phyloP scores from a whole-genome alignment of 140 eudicot genomes.

The Stevia rebaudiana region DNA sequence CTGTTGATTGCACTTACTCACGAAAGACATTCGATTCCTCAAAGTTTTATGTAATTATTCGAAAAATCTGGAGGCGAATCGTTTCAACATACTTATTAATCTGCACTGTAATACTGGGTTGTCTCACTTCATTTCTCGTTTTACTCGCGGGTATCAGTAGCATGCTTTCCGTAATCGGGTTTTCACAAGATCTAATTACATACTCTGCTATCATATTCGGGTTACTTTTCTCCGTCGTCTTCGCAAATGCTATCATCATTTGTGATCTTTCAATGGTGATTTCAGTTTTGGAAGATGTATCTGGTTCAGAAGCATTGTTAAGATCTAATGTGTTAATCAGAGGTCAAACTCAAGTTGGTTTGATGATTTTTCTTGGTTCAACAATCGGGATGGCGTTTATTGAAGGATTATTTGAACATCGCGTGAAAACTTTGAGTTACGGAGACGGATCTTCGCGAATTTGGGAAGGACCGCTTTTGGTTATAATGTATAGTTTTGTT shows the following conservation, averaged over 20 bases:
- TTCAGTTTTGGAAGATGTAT: slow-evolving; percentile 87
- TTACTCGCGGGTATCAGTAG: slow-evolving; percentile 54
- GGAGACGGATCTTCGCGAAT: slow-evolving; percentile 96
- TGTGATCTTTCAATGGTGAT: slow-evolving; percentile 81
- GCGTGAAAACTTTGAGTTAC: slow-evolving; percentile 84
- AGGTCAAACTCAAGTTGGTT: slow-evolving; percentile 95
- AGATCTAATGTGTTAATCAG: slow-evolving; percentile 66
- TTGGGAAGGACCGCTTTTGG: slow-evolving; percentile 99
- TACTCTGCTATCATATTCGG: slow-evolving; percentile 57
- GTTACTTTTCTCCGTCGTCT: slow-evolving; percentile 55
- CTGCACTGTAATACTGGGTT: slow-evolving; percentile 55
- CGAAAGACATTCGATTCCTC: slow-evolving; percentile 56
- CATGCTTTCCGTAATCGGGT: slow-evolving; percentile 47
- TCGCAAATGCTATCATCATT: slow-evolving; percentile 72
- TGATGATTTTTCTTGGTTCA: slow-evolving; percentile 76
- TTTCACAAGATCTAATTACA: slow-evolving; percentile 44
- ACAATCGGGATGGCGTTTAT: slow-evolving; percentile 86
- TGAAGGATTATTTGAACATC: slow-evolving; percentile 95
- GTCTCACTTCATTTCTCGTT: slow-evolving; percentile 59
- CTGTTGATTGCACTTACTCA: slow-evolving; percentile 88
- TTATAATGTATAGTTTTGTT: slow-evolving; percentile 81
- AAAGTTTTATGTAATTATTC: slow-evolving; percentile 43
- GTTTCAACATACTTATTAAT: slow-evolving; percentile 61
- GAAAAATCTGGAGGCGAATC: slow-evolving; percentile 69
- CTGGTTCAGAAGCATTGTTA: slow-evolving; percentile 75